Evolutionary conservation across 495 filamentous ascomycete species (phyloP).

Genomic region (Letharia lupina): DNA sequence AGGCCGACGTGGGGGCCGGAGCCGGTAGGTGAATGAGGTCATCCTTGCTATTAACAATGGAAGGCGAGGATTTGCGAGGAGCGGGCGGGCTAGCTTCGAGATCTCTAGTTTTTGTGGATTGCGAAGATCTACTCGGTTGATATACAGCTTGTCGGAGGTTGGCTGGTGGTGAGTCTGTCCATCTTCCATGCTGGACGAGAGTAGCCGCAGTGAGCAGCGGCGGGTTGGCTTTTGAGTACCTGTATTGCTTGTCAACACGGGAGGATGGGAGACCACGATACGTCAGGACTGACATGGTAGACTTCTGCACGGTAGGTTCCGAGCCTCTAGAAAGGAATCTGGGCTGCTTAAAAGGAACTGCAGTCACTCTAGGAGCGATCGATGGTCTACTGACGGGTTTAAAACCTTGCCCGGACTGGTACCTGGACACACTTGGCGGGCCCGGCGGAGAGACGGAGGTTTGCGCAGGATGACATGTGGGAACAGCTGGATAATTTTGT

Average conservation of each 20-base stretch:
- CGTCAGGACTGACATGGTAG: constrained; percentile 12
- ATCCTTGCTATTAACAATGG: neutral
- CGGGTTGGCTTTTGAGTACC: constrained; percentile 7
- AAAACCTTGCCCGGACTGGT: neutral
- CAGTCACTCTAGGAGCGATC: neutral
- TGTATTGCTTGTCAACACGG: constrained; percentile 19
- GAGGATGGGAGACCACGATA: neutral
- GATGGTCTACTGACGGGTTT: neutral
- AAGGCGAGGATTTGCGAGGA: neutral
- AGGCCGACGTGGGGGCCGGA: constrained; percentile 36
- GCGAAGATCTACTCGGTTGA: neutral
- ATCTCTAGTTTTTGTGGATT: neutral
- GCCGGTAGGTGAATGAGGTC: constrained; percentile 22
- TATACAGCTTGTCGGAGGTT: neutral
- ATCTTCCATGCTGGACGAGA: constrained; percentile 4
- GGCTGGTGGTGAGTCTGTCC: neutral
- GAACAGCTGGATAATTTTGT: neutral
- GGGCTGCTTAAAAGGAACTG: neutral
- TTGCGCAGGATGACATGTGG: neutral
- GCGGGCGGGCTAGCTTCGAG: neutral
- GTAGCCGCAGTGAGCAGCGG: neutral
- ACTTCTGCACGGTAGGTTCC: neutral
- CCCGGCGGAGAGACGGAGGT: neutral
- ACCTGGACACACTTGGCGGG: neutral
- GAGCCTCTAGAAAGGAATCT: neutral